Evolutionary conservation across 345 rosid species (phyloP).

Genomic region (Carallia pectinifolia): DNA sequence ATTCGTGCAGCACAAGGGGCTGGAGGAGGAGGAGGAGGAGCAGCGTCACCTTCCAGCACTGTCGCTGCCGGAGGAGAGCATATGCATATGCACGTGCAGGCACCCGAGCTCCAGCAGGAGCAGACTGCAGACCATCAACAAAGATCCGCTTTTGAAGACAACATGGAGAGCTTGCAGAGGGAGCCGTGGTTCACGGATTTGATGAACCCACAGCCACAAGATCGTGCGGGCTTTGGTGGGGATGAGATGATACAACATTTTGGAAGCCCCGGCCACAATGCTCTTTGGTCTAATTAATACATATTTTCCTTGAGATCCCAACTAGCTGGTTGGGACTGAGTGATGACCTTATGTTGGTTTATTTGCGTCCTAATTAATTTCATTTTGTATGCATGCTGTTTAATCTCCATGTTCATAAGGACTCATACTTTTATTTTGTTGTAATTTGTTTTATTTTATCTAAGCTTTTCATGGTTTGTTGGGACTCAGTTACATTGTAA

Average conservation of each 20-base stretch:
- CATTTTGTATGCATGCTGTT: too few species aligned
- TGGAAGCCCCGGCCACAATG: neutral
- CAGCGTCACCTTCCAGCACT: neutral
- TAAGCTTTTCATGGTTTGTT: too few species aligned
- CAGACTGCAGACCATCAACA: too few species aligned
- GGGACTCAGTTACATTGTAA: too few species aligned
- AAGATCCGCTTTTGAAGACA: neutral
- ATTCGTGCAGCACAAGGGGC: neutral
- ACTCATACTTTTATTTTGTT: too few species aligned
- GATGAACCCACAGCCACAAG: slow-evolving; percentile 5
- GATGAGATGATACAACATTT: slow-evolving; percentile 16
- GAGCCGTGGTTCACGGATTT: slow-evolving; percentile 22
- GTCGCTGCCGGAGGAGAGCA: neutral
- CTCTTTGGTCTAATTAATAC: neutral
- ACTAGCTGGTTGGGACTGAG: too few species aligned
- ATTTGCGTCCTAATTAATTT: too few species aligned
- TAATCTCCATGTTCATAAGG: too few species aligned
- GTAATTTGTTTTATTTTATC: too few species aligned
- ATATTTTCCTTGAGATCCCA: neutral
- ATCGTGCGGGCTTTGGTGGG: slow-evolving; percentile 11
- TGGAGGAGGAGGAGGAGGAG: neutral
- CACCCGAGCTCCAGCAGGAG: neutral
- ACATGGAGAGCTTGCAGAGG: slow-evolving; percentile 10
- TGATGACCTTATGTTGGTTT: too few species aligned
- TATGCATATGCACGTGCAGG: neutral